These are phyloP conservation scores for Parascedosporium putredinis DNA, from an alignment of 2,329 filamentous ascomycete genomes.

Conservation along the genomic window DNA sequence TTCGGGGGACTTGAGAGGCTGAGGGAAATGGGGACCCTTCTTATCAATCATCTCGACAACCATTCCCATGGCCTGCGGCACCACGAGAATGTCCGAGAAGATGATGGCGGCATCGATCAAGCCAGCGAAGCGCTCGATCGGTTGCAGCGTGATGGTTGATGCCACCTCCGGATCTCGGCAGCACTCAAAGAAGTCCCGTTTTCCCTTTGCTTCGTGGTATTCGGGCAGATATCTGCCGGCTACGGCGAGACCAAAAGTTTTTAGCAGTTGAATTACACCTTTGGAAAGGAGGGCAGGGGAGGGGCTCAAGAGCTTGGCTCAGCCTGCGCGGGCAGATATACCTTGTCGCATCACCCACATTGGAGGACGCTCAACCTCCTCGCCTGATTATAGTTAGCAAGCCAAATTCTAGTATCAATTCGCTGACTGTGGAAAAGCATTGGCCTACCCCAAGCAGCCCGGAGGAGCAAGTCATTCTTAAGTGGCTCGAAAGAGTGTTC, in stretches of 20 bases:
- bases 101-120: conserved; percentile 96
- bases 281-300: too few relatives aligned
- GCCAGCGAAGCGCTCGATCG: conserved; percentile 80
- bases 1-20: conserved; percentile 66
- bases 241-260: conserved; percentile 23
- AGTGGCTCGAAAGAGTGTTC: conserved; percentile 66
- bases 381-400: conserved; percentile 40
- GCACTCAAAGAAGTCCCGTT: conserved; percentile 92
- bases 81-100: conserved; percentile 96
- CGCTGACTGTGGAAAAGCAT: background rate
- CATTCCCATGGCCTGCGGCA: conserved; percentile 98
- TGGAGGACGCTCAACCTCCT: conserved; percentile 83
- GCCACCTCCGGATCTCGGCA: conserved; percentile 89
- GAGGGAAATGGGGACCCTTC: conserved; percentile 89
- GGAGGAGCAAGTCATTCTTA: conserved; percentile 84
- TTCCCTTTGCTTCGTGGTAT: conserved; percentile 90
- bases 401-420: background rate
- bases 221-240: conserved; percentile 95
- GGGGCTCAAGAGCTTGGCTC: too few relatives aligned
- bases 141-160: conserved; percentile 87
- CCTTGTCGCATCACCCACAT: conserved; percentile 99
- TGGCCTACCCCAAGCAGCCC: conserved; percentile 72
- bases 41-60: conserved; percentile 97
- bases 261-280: conserved; percentile 5
- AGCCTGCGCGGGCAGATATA: too few relatives aligned